These are phyloP conservation scores for Wallacemonas sp. DNA, from an alignment of 208 protist species.

Conservation along the genomic window DNA sequence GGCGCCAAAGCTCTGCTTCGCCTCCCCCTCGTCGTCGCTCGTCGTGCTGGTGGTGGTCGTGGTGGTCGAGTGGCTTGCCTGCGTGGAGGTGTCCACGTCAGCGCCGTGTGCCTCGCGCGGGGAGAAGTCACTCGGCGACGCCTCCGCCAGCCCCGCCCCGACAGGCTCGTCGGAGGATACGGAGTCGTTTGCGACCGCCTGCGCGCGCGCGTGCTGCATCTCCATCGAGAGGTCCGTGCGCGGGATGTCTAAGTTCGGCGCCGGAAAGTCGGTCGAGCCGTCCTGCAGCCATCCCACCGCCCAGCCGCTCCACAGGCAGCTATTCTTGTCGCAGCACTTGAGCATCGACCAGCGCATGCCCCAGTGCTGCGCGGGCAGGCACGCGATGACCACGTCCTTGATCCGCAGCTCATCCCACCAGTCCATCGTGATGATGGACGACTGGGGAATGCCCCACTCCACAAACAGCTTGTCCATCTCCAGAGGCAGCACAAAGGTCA, in stretches of 20 bases:
- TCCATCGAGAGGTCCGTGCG: neutral
- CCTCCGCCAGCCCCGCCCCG: neutral
- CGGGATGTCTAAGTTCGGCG: neutral
- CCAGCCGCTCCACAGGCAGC: constrained; percentile 74
- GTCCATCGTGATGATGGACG: constrained; percentile 45
- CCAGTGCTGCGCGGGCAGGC: constrained; percentile 76
- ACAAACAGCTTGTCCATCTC: constrained; percentile 45
- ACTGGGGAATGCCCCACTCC: constrained; percentile 37
- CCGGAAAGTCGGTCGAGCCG: constrained; percentile 2
- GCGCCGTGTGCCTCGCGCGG: neutral
- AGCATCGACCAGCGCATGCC: constrained; percentile 32
- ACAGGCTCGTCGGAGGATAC: neutral
- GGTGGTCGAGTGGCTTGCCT: neutral
- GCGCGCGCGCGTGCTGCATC: neutral
- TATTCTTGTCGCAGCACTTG: constrained; percentile 48
- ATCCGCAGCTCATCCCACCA: constrained; percentile 54
- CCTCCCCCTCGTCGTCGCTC: constrained; percentile 21
- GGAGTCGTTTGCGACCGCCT: neutral
- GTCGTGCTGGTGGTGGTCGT: neutral
- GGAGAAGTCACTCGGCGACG: neutral
- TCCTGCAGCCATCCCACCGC: constrained; percentile 39
- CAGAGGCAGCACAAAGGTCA: constrained; percentile 59
- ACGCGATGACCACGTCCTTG: constrained; percentile 42
- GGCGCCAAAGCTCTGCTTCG: constrained; percentile 26
- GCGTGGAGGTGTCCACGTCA: neutral